Evolutionary conservation across 2,329 filamentous ascomycete species (phyloP), one percentile per base, ranked within the genome.

Genomic region (Bipolaris sorokiniana): DNA sequence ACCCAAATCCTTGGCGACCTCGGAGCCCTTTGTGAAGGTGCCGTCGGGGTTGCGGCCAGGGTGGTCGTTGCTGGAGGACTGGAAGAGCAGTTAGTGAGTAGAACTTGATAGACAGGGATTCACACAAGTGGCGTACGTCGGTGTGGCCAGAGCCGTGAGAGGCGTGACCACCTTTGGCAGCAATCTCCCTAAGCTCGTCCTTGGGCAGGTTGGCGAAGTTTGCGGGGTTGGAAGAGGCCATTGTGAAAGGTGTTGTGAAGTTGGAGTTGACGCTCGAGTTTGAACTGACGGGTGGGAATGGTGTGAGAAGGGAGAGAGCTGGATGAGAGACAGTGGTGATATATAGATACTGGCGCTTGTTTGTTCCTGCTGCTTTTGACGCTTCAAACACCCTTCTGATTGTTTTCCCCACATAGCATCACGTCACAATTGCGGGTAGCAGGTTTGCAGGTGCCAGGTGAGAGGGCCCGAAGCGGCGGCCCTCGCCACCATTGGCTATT

Each of bases 191-290:
- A 52, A 83, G 80, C 61, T 83, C 78, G 40, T 82, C 80, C 50
- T 78, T 80, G 56, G 81, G 76, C 37, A 80, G 78, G 73, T 83
- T 83, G 74, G 81, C 81, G 61, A 83, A 83, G 75, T 83, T 84
- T 55, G 74, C 77, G 33, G 81, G 80, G 73, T 83, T 83, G 63
- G 76, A 73, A 58, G 71, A 73, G 36, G 76, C 70, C 75, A 77
- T 77, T 18, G 18, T 47, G 58, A 66, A 38, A 59, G 66, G 40
- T 47, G 10, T 13, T 59, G 31, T 41, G 51, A 37, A 34, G 40
- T 56, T 47, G 48, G 13, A 42, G 51, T 41, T 47, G 26, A 33
- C 48, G 26, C 31, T 49, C 16, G 22, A 41, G 18, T 50, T 53
- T 59, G 46, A 41, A 46, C 34, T 44, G 33, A 20, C 34, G 23